These are phyloP conservation scores for Xerocomus brunneocitrinus DNA, from an alignment of 768 basidiomycete species.

Conservation along the genomic window DNA sequence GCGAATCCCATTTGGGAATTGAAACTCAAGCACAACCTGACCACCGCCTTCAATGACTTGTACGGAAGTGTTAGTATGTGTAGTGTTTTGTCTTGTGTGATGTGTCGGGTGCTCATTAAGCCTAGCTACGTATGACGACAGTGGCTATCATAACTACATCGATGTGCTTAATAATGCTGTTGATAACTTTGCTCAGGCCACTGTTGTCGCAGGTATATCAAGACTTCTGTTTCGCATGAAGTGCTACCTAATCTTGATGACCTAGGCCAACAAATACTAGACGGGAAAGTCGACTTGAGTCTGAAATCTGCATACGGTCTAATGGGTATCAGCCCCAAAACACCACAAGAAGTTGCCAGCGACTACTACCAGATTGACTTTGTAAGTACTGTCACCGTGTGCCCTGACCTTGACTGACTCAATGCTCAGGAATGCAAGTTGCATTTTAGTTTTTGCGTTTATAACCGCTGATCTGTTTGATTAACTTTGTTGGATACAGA, in stretches of 20 bases:
- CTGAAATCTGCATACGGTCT: conserved; percentile 52
- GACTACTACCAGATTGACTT: conserved; percentile 55
- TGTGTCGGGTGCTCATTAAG: background rate
- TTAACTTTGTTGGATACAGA: conserved; percentile 4
- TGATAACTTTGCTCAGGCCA: conserved; percentile 38
- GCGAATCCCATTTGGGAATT: conserved; percentile 56
- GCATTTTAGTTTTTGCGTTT: background rate
- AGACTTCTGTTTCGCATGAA: conserved; percentile 35
- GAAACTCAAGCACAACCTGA: conserved; percentile 48
- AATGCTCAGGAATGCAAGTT: conserved; percentile 28
- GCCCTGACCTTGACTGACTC: conserved; percentile 1
- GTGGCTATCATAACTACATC: conserved; percentile 46
- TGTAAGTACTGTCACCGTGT: conserved; percentile 12
- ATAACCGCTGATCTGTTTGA: conserved; percentile 1
- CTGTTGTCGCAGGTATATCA: conserved; percentile 41
- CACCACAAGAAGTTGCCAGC: conserved; percentile 44
- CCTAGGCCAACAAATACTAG: conserved; percentile 12
- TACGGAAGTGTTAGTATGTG: conserved; percentile 42
- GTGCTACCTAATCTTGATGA: conserved; percentile 30
- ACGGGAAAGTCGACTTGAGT: conserved; percentile 46
- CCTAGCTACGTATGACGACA: conserved; percentile 49
- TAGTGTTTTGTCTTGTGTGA: background rate
- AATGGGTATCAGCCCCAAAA: conserved; percentile 41
- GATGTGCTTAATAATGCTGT: conserved; percentile 40
- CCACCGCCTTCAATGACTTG: conserved; percentile 42